Base-by-base conservation (phyloP, 345 rosid species). In the Noccaea bulbosa region DNA sequence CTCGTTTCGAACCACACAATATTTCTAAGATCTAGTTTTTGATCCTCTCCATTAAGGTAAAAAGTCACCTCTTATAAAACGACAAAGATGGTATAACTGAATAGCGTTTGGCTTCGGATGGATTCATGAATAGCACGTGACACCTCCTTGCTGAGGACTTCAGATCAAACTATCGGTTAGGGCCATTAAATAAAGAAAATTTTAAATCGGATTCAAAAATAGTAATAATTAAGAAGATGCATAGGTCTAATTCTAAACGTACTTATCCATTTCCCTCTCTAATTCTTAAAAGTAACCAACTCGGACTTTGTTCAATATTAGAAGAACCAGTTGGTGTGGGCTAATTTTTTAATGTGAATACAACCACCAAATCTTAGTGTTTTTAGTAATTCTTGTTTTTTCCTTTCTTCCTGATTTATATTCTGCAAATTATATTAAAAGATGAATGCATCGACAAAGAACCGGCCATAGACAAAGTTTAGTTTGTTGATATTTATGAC, bases 91-190 rank as follows among this genome's bases (percentile, higher is more conserved):
- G 9, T 33, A 39, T 46, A 46, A 46, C 30, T 62, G 41, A 62
- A 62, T 15, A 46, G 41, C 10, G 6, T 33, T 46, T 46, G 15
- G 53, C 7, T 62, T 62, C 16, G 17, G 15, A 32, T 45, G 32
- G 41, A 45, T 32, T 11, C 40, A 32, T 45, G 53, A 24, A 44
- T 62, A 44, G 40, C 11, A 33, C 16, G 67, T 46, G 53, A 62
- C 11, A 10, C 30, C 30, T 45, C 27, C 30, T 45, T 30, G 9
- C 52, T 16, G 8, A 5, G 3, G 8, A 61, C 65, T 61, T 61
- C 9, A 14, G 24, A 43, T 61, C 43, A 27, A 14, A 61, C 7
- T 14, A 62, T 62, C 30, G 24, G 66, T 12, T 14, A 30, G 10
- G 12, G 38, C 17, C 39, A 62, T 44, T 35, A 35, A 35, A 35